Conservation (phyloP, 2,329 filamentous ascomycete species). For the Cladophialophora carrionii region DNA sequence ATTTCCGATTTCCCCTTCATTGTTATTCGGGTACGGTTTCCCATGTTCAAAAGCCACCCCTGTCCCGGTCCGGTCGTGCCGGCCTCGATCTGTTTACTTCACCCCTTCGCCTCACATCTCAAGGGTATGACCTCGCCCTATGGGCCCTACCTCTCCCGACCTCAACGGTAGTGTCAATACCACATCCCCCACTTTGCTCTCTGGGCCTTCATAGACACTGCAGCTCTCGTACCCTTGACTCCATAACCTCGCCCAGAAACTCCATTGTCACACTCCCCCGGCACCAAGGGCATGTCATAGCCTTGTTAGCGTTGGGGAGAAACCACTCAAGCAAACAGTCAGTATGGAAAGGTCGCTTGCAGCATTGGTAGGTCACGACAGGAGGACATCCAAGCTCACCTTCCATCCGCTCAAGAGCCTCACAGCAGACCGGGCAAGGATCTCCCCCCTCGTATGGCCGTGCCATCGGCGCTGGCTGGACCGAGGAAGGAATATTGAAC, state of each 20-base stretch:
- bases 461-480: background rate
- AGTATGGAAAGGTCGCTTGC: background rate
- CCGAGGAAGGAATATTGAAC: background rate
- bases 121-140: background rate
- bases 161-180: background rate
- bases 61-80: too few relatives aligned
- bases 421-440: background rate
- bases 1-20: background rate
- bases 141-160: background rate
- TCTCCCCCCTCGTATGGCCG: background rate
- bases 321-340: background rate
- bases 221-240: background rate
- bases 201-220: background rate
- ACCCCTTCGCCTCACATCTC: background rate
- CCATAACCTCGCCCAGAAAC: background rate
- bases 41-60: background rate
- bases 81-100: background rate
- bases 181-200: background rate
- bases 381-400: background rate
- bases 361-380: background rate
- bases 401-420: background rate
- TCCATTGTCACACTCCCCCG: background rate
- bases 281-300: background rate
- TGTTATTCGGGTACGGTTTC: background rate
- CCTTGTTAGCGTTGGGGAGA: background rate